Conservation (phyloP, 148 eudicot genomes). For the Rhododendron molle region DNA sequence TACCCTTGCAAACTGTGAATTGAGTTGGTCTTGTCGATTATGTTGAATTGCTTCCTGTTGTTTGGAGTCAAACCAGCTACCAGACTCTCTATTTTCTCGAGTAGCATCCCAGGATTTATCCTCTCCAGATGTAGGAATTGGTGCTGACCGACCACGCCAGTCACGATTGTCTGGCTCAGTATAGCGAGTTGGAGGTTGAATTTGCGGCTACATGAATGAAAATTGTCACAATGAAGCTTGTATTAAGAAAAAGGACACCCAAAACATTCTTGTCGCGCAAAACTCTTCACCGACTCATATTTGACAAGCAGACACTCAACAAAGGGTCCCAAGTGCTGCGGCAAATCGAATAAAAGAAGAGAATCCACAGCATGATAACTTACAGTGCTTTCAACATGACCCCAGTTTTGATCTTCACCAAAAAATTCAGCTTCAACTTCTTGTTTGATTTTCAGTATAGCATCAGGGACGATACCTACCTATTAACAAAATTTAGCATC, state of each 20-base stretch:
- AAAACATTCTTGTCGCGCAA: neutral
- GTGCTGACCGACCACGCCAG: slow-evolving; percentile 84
- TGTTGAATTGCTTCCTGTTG: slow-evolving; percentile 37
- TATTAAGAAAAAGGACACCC: neutral
- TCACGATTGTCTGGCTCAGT: slow-evolving; percentile 84
- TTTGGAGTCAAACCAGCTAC: slow-evolving; percentile 37
- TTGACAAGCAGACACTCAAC: neutral
- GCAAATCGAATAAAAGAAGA: neutral
- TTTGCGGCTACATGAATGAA: slow-evolving; percentile 32
- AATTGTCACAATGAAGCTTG: neutral
- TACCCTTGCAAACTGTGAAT: slow-evolving; percentile 49
- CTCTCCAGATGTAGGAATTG: slow-evolving; percentile 41
- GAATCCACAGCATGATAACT: slow-evolving; percentile 12
- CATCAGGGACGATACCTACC: slow-evolving; percentile 59
- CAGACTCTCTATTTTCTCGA: slow-evolving; percentile 49
- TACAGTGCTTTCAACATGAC: slow-evolving; percentile 66
- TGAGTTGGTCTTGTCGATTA: slow-evolving; percentile 47
- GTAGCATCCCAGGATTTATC: slow-evolving; percentile 75
- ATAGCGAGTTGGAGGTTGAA: slow-evolving; percentile 56
- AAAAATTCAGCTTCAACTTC: slow-evolving; percentile 74
- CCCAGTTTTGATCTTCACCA: slow-evolving; percentile 74
- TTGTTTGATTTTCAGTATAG: slow-evolving; percentile 59
- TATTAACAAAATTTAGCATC: slow-evolving; percentile 2
- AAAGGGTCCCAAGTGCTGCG: neutral
- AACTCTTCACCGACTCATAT: neutral